Conservation (phyloP, 2,329 filamentous ascomycete genomes). For the Trichoderma asperellum region DNA sequence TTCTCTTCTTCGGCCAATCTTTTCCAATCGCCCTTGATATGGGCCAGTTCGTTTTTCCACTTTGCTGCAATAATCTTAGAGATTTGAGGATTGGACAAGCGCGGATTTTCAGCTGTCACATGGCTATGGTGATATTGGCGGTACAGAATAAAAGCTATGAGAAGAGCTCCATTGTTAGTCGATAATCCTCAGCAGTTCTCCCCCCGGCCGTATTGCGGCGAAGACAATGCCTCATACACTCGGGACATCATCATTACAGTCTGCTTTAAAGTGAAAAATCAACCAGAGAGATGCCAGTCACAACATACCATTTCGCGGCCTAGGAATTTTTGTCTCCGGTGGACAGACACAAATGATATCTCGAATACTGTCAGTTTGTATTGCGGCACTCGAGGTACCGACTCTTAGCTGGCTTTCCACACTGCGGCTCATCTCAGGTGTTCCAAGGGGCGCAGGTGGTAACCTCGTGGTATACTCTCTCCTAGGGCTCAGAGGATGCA, state of each 20-base stretch:
- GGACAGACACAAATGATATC: slow-evolving; percentile 61
- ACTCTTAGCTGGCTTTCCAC: slow-evolving; percentile 39
- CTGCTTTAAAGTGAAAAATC: not conserved
- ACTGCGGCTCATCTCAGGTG: slow-evolving; percentile 48
- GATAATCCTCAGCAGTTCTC: not conserved
- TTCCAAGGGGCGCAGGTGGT: slow-evolving; percentile 52
- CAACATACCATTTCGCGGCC: slow-evolving; percentile 62
- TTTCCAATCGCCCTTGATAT: slow-evolving; percentile 85
- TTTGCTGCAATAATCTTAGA: slow-evolving; percentile 95
- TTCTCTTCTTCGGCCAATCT: slow-evolving; percentile 91
- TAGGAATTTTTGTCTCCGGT: slow-evolving; percentile 60
- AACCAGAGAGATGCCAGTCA: not conserved
- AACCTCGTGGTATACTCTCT: slow-evolving; percentile 41
- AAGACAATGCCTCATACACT: not conserved
- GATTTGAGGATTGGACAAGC: slow-evolving; percentile 91
- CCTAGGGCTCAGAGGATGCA: not conserved
- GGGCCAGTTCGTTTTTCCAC: slow-evolving; percentile 78
- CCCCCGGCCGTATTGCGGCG: not conserved
- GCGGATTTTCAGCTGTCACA: slow-evolving; percentile 82
- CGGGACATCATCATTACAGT: not conserved
- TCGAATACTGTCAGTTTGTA: slow-evolving; percentile 39
- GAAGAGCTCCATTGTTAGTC: slow-evolving; percentile 35
- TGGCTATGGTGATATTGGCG: slow-evolving; percentile 87
- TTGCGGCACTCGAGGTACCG: slow-evolving; percentile 36
- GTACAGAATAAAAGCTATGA: slow-evolving; percentile 92